These are phyloP conservation scores for Cladorrhinum sp. DNA, from an alignment of 2,329 filamentous ascomycete genomes.

Conservation along the genomic window DNA sequence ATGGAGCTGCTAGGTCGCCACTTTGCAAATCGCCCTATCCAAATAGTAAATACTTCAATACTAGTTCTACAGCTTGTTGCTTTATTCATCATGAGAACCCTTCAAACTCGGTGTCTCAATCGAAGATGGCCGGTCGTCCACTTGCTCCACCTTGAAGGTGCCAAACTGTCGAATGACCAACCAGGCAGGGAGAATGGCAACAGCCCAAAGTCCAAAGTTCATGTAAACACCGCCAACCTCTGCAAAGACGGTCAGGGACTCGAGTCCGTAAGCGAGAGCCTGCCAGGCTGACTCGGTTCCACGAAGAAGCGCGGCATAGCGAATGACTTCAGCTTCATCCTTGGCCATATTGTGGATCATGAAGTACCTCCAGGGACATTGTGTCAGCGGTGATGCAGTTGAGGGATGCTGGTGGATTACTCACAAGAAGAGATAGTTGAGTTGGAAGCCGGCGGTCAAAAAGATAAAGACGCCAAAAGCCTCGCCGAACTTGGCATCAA, in stretches of 20 bases:
- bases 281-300: constrained; percentile 72
- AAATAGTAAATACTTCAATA: too few relatives aligned
- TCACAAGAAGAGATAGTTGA: constrained; percentile 70
- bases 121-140: not conserved
- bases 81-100: not conserved
- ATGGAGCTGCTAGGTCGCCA: too few relatives aligned
- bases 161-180: constrained; percentile 60
- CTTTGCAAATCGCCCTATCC: too few relatives aligned
- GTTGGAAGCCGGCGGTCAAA: constrained; percentile 64
- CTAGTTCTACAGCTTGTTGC: not conserved
- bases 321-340: constrained; percentile 61
- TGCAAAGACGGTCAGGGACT: constrained; percentile 59
- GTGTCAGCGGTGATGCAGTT: not conserved
- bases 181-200: constrained; percentile 65
- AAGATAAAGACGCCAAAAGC: constrained; percentile 68
- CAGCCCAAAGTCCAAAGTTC: constrained; percentile 67
- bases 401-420: not conserved
- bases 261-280: constrained; percentile 68
- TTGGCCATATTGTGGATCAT: constrained; percentile 64
- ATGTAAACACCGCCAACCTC: constrained; percentile 66
- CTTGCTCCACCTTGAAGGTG: constrained; percentile 7
- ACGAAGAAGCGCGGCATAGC: constrained; percentile 64
- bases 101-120: constrained; percentile 4
- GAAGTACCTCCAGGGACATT: constrained; percentile 57
- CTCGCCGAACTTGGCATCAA: constrained; percentile 58